Conservation (phyloP, 208 protist species). For the Crithidia sp. region DNA sequence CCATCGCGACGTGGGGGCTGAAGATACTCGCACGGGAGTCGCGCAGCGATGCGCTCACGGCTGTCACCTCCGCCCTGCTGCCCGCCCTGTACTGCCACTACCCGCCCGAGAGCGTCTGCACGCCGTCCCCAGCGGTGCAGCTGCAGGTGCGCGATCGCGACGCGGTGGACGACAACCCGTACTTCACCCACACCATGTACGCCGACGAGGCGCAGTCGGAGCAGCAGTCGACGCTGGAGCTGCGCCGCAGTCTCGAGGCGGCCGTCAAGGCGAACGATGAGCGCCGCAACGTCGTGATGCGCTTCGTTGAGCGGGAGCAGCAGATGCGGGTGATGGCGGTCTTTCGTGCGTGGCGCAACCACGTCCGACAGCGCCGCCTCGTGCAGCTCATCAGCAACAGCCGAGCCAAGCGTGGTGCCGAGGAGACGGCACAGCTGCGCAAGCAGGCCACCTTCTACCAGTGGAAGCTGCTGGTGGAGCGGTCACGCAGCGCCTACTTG, state of each 20-base stretch:
- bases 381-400: slow-evolving; percentile 45
- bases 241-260: slow-evolving; percentile 43
- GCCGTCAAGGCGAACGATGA: slow-evolving; percentile 50
- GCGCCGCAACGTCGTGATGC: slow-evolving; percentile 45
- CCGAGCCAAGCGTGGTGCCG: slow-evolving; percentile 35
- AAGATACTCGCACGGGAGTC: slow-evolving; percentile 53
- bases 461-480: slow-evolving; percentile 74
- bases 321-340: slow-evolving; percentile 17
- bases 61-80: slow-evolving; percentile 58
- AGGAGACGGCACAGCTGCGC: slow-evolving; percentile 34
- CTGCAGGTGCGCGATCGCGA: slow-evolving; percentile 51
- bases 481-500: slow-evolving; percentile 71
- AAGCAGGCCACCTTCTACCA: slow-evolving; percentile 59
- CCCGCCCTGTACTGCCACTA: slow-evolving; percentile 85
- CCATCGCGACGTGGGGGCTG: slow-evolving; percentile 76
- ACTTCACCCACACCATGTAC: slow-evolving; percentile 86
- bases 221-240: slow-evolving; percentile 33
- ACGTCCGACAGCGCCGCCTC: slow-evolving; percentile 39
- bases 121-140: slow-evolving; percentile 58
- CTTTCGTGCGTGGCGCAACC: slow-evolving; percentile 69
- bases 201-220: slow-evolving; percentile 64
- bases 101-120: slow-evolving; percentile 37
- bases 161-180: slow-evolving; percentile 69
- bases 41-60: slow-evolving; percentile 30
- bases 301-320: slow-evolving; percentile 38